These are phyloP conservation scores for Exophiala phaeomuriformis DNA, from an alignment of 2,329 filamentous ascomycete species.

Conservation along the genomic window DNA sequence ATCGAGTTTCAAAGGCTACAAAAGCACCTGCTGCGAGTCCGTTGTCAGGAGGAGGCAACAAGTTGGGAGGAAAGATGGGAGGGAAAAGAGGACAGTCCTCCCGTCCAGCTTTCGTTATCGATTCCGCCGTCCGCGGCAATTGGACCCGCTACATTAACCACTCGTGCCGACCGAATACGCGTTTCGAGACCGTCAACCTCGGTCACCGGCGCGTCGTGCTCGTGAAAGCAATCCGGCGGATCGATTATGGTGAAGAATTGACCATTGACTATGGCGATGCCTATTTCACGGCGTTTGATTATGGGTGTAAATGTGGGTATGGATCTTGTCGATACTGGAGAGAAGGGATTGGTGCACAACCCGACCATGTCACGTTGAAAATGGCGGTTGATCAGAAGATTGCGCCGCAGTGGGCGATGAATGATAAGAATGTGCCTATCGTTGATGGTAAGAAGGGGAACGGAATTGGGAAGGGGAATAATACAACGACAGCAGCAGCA, in stretches of 20 bases:
- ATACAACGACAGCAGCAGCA: not conserved
- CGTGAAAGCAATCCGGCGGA: slow-evolving; percentile 5
- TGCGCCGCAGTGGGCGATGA: slow-evolving; percentile 2
- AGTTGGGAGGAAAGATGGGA: no score
- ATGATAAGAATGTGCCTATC: slow-evolving; percentile 2
- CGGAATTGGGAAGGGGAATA: not conserved
- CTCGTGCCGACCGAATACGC: slow-evolving; percentile 14
- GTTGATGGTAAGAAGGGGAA: not conserved
- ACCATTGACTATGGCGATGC: slow-evolving; percentile 17
- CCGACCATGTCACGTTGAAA: not conserved
- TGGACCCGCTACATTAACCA: slow-evolving; percentile 27
- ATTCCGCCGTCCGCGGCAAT: slow-evolving; percentile 16
- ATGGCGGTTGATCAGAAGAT: not conserved
- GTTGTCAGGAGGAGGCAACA: no score
- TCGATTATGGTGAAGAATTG: slow-evolving; percentile 20
- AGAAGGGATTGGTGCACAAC: not conserved
- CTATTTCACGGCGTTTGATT: slow-evolving; percentile 13
- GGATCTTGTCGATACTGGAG: slow-evolving; percentile 3
- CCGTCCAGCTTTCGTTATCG: slow-evolving; percentile 4
- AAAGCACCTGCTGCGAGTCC: no score
- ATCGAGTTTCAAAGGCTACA: no score
- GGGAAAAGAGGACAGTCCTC: no score
- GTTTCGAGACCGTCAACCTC: slow-evolving; percentile 4
- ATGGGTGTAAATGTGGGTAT: slow-evolving; percentile 15
- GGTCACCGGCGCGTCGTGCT: slow-evolving; percentile 5